Percentiles rank a stretch among this genome's conserved stretches.
These are phyloP conservation scores for Podospora australis DNA, from an alignment of 495 filamentous ascomycete species.

Conservation along the genomic window DNA sequence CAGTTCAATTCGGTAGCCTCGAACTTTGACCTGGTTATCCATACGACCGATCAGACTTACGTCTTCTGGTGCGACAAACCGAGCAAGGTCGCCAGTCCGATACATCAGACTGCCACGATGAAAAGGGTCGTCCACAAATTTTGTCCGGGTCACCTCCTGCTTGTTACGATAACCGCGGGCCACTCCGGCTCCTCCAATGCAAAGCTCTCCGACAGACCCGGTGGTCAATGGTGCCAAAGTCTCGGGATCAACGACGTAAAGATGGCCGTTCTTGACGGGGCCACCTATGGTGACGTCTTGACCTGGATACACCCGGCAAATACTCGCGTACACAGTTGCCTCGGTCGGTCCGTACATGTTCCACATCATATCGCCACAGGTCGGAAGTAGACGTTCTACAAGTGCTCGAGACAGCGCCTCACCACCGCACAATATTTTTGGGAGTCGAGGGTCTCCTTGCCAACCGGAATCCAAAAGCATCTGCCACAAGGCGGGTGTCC, in stretches of 20 bases:
- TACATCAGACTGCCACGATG: slow-evolving; percentile 35
- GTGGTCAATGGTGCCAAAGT: slow-evolving; percentile 15
- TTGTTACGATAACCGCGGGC: slow-evolving; percentile 37
- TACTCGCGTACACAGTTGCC: slow-evolving; percentile 61
- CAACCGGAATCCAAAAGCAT: slow-evolving; percentile 30
- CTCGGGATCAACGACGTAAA: slow-evolving; percentile 51
- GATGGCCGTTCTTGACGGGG: slow-evolving; percentile 61
- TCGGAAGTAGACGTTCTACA: no score
- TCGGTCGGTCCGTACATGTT: slow-evolving; percentile 68
- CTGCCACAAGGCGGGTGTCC: slow-evolving; percentile 22
- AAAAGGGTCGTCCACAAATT: slow-evolving; percentile 32
- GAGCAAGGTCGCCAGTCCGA: slow-evolving; percentile 48
- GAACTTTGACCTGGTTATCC: slow-evolving; percentile 47
- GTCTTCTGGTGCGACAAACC: slow-evolving; percentile 36
- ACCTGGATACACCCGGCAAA: slow-evolving; percentile 45
- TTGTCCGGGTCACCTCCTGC: slow-evolving; percentile 22
- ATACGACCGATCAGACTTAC: slow-evolving; percentile 43
- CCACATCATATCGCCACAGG: no score
- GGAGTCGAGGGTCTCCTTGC: no score
- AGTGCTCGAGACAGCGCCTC: no score
- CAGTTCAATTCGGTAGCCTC: slow-evolving; percentile 45
- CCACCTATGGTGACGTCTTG: slow-evolving; percentile 67
- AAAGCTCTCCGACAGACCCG: slow-evolving; percentile 31
- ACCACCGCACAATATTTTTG: no score
- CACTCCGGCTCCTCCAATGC: slow-evolving; percentile 33